Evolutionary conservation across 73 alveolate species (phyloP), one percentile per base, ranked within the genome.

Genomic region (Effrenium voratum): DNA sequence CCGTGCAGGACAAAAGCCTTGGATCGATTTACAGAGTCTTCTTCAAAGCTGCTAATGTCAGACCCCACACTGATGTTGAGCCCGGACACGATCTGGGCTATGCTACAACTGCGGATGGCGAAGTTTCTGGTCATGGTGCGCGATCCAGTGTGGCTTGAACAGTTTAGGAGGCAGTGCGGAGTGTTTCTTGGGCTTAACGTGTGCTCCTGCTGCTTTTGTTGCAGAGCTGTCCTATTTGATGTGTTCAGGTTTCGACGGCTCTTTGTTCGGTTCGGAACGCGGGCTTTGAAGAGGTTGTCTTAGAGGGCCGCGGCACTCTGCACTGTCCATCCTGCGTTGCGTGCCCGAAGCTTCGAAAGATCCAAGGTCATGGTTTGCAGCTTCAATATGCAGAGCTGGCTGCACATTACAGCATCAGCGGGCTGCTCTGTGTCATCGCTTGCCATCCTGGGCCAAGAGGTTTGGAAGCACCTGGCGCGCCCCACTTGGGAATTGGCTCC

Each of bases 41-140:
- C 38, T 60, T 30, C 46, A 43, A 72, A 72, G 38, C 45, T 44
- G 4, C 38, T 72, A 47, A 72, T 72, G 82, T 72, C 82, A 28
- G 82, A 72, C 24, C 82, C 82, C 30, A 72, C 82, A 34, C 49
- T 47, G 45, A 30, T 72, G 30, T 72, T 72, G 22, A 47, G 38
- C 38, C 32, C 82, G 47, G 49, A 36, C 82, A 72, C n/a, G 82
- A 72, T 47, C 32, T 72, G 82, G 82, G 82, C 82, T 72, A 19
- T 72, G n/a, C 47, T 72, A 0, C 82, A 72, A 72, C 32, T 72
- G 13, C 82, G 82, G 15, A 6, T 36, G 32, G 82, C 82, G 24
- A 32, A 34, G 24, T 36, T 72, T 15, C 46, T 72, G 82, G 82
- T 72, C 49, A 72, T 72, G 82, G 12, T 72, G 82, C 82, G 82